These are phyloP conservation scores for Paspalum notatum DNA, from an alignment of 176 grass and related monocot genomes.

Conservation along the genomic window DNA sequence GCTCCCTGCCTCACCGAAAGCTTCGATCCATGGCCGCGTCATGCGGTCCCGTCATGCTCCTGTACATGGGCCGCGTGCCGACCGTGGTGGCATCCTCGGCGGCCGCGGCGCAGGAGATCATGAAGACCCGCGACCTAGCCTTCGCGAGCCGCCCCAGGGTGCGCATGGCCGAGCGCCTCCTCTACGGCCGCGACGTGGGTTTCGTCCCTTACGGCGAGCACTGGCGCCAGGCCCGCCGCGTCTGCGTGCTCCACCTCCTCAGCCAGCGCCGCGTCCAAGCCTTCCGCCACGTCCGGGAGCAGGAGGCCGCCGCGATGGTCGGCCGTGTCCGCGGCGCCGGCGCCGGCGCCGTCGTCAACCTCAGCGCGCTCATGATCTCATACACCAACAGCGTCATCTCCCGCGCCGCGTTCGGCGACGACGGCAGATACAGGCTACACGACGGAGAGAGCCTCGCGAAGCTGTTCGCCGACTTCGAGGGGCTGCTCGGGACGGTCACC, in stretches of 20 bases:
- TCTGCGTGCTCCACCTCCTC: slow-evolving; percentile 57
- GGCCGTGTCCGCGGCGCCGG: not conserved
- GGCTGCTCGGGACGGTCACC: slow-evolving; percentile 37
- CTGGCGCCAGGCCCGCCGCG: slow-evolving; percentile 57
- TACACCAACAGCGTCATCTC: not conserved
- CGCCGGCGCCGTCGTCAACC: not conserved
- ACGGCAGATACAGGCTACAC: slow-evolving; percentile 3
- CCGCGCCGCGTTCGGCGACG: slow-evolving; percentile 37
- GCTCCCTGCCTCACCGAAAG: slow-evolving; percentile 34
- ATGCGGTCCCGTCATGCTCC: slow-evolving; percentile 56
- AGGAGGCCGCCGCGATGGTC: slow-evolving; percentile 40
- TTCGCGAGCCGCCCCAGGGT: slow-evolving; percentile 33
- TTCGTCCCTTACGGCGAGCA: slow-evolving; percentile 54
- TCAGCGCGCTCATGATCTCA: not conserved
- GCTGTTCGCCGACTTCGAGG: slow-evolving; percentile 49
- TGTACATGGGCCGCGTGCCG: slow-evolving; percentile 49
- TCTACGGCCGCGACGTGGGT: slow-evolving; percentile 41
- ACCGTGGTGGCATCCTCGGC: slow-evolving; percentile 55
- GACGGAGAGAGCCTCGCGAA: slow-evolving; percentile 19
- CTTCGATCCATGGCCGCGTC: slow-evolving; percentile 31
- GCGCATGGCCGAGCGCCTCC: slow-evolving; percentile 21
- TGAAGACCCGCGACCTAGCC: slow-evolving; percentile 52
- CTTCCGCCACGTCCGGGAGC: slow-evolving; percentile 22
- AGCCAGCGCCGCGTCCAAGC: slow-evolving; percentile 10
- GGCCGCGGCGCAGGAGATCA: slow-evolving; percentile 46